phyloP scores from a whole-genome alignment of 2,329 filamentous ascomycete species.

The Fusarium sp. region DNA sequence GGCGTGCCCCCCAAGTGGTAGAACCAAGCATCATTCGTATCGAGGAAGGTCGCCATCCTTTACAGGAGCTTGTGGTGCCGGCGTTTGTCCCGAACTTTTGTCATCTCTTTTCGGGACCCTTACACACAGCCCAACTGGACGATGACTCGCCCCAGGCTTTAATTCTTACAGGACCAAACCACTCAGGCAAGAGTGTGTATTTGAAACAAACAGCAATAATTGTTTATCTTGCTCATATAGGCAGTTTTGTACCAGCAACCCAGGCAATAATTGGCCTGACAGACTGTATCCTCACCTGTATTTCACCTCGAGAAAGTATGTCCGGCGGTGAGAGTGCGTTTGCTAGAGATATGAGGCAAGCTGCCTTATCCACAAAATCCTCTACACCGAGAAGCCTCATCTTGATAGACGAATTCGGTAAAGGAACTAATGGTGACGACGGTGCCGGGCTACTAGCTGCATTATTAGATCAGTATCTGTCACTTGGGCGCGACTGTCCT shows the following conservation, averaged over 20 bases:
- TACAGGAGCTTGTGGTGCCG: conserved; percentile 86
- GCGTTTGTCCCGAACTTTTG: conserved; percentile 89
- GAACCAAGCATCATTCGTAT: conserved; percentile 79
- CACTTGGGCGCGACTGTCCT: conserved; percentile 61
- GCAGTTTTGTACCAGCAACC: conserved; percentile 89
- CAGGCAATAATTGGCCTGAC: conserved; percentile 85
- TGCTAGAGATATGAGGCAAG: conserved; percentile 87
- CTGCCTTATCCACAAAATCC: conserved; percentile 80
- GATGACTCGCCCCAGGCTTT: conserved; percentile 69
- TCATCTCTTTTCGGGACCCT: conserved; percentile 72
- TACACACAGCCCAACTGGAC: conserved; percentile 27
- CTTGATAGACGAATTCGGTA: conserved; percentile 92
- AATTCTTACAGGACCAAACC: conserved; percentile 92
- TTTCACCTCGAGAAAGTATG: conserved; percentile 78
- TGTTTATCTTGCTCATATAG: conserved; percentile 91
- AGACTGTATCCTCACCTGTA: conserved; percentile 90
- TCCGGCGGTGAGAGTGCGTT: conserved; percentile 72
- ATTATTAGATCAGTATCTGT: conserved; percentile 68
- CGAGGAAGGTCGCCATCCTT: conserved; percentile 82
- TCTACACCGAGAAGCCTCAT: conserved; percentile 83
- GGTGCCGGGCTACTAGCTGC: conserved; percentile 71
- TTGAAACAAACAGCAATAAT: conserved; percentile 93
- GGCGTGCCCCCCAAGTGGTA: conserved; percentile 78
- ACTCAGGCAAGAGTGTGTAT: conserved; percentile 96
- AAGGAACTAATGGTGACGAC: conserved; percentile 70